These are phyloP conservation scores for Daldinia concentrica DNA, from an alignment of 495 filamentous ascomycete species.

Conservation along the genomic window DNA sequence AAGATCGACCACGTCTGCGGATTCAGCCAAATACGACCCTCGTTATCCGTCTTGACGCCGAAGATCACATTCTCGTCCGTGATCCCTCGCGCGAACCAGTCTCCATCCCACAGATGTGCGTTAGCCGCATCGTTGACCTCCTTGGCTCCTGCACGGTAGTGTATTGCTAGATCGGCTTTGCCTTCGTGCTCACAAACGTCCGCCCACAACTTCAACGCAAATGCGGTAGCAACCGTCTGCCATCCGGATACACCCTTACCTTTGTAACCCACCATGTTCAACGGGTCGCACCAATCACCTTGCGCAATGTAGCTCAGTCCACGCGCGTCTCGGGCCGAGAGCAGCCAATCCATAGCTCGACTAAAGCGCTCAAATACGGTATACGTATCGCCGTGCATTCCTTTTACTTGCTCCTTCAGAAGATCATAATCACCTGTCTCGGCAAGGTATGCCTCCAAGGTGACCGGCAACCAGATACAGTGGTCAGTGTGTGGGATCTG, in stretches of 20 bases:
- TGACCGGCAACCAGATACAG: slow-evolving; percentile 65
- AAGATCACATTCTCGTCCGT: slow-evolving; percentile 64
- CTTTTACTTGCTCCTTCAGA: slow-evolving; percentile 55
- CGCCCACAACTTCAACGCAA: slow-evolving; percentile 61
- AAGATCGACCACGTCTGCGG: slow-evolving; percentile 65
- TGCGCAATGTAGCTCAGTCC: slow-evolving; percentile 66
- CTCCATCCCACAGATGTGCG: slow-evolving; percentile 62
- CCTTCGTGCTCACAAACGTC: slow-evolving; percentile 59
- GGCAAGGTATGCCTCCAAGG: slow-evolving; percentile 61
- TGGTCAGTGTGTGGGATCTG: slow-evolving; percentile 67
- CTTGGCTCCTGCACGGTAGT: slow-evolving; percentile 55
- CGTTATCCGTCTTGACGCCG: slow-evolving; percentile 58
- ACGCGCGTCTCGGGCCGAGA: slow-evolving; percentile 58
- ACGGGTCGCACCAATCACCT: slow-evolving; percentile 68
- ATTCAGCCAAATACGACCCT: slow-evolving; percentile 67
- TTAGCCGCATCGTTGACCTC: slow-evolving; percentile 62
- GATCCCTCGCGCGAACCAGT: slow-evolving; percentile 66
- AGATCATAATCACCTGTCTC: slow-evolving; percentile 64
- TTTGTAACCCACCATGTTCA: slow-evolving; percentile 69
- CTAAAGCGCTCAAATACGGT: slow-evolving; percentile 64
- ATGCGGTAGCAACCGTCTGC: slow-evolving; percentile 64
- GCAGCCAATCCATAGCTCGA: slow-evolving; percentile 64
- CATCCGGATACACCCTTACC: slow-evolving; percentile 65
- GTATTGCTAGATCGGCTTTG: slow-evolving; percentile 49
- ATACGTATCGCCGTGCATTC: slow-evolving; percentile 52